These are phyloP conservation scores for Neopestalotiopsis rosae DNA, from an alignment of 2,329 filamentous ascomycete genomes.

Conservation along the genomic window DNA sequence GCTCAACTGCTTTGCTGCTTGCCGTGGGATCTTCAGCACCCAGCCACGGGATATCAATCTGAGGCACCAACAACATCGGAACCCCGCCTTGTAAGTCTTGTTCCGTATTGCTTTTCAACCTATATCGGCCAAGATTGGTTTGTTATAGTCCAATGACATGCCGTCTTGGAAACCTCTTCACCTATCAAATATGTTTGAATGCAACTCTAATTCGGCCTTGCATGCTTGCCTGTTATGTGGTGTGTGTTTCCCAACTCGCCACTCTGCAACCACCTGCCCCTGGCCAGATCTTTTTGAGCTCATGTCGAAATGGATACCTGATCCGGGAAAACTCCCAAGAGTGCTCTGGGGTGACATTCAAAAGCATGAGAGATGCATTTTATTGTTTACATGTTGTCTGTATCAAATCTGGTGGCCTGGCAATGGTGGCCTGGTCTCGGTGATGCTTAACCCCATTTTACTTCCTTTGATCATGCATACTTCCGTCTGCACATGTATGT, in stretches of 20 bases:
- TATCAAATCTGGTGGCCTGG: too few relatives aligned
- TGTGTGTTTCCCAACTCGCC: neutral
- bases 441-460: neutral
- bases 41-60: constrained; percentile 2
- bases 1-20: neutral
- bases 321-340: neutral
- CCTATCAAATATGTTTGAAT: neutral
- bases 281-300: neutral
- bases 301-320: neutral
- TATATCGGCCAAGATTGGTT: neutral
- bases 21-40: neutral
- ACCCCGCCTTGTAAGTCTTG: neutral
- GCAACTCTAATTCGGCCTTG: neutral
- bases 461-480: too few relatives aligned
- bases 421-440: neutral
- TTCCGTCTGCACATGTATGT: too few relatives aligned
- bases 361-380: neutral
- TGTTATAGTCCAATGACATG: neutral
- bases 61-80: neutral
- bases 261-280: neutral
- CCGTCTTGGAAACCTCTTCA: neutral
- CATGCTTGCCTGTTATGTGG: neutral
- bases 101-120: neutral
- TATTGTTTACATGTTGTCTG: neutral
- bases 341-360: neutral